Percentiles rank a stretch among this genome's conserved stretches.
Conservation (phyloP, 345 rosid genomes). For the Sonneratia caseolaris region DNA sequence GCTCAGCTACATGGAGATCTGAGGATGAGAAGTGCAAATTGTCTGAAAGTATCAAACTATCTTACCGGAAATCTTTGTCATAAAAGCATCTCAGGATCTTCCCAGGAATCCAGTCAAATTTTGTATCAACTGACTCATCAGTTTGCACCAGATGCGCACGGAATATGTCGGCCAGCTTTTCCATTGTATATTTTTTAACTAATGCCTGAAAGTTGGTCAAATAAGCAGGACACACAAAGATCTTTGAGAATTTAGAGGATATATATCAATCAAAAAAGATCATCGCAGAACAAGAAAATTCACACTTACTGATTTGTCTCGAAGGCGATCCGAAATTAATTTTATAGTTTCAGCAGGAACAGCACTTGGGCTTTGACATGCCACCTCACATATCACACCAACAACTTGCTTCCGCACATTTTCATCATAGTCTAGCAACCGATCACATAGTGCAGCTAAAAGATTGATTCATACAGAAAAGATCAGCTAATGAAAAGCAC, state of each 20-base stretch:
- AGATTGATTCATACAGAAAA: conserved; percentile 14
- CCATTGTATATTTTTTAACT: conserved; percentile 84
- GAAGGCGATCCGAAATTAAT: conserved; percentile 78
- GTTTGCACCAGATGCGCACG: conserved; percentile 44
- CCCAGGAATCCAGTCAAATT: conserved; percentile 94
- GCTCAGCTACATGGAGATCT: neutral
- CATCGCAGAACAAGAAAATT: conserved; percentile 9
- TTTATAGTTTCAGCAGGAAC: conserved; percentile 66
- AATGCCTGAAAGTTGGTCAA: conserved; percentile 41
- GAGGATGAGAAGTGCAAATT: neutral
- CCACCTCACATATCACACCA: conserved; percentile 79
- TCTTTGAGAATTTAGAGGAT: neutral
- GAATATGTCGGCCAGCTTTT: conserved; percentile 77
- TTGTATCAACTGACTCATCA: conserved; percentile 33
- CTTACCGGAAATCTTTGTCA: conserved; percentile 92
- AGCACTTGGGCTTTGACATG: conserved; percentile 49
- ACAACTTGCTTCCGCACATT: conserved; percentile 92
- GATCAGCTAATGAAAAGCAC: conserved; percentile 11
- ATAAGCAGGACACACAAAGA: conserved; percentile 2
- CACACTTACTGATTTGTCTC: conserved; percentile 85
- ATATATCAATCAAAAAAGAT: conserved; percentile 11
- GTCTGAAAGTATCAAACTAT: conserved; percentile 1
- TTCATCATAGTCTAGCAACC: conserved; percentile 95
- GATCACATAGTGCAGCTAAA: conserved; percentile 91
- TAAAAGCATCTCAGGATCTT: conserved; percentile 84